Conservation (phyloP, 1,139 yeast genomes). For the Pneumocystis wakefieldiae region DNA sequence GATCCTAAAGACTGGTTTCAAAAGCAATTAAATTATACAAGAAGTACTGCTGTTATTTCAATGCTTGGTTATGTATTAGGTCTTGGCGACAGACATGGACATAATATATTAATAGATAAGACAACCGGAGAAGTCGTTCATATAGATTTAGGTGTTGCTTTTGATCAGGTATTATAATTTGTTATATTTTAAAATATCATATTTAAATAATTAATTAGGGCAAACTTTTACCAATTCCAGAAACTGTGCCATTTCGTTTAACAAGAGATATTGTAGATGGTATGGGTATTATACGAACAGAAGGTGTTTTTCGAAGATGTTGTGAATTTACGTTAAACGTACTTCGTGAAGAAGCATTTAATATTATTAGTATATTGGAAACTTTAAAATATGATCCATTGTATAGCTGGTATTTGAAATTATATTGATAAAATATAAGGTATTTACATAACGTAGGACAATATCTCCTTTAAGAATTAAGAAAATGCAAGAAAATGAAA, state of each 20-base stretch:
- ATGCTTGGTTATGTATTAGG: conserved; percentile 81
- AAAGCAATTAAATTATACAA: conserved; percentile 49
- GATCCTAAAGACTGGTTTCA: conserved; percentile 61
- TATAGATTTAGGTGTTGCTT: conserved; percentile 90
- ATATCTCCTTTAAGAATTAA: conserved; percentile 28
- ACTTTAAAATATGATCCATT: conserved; percentile 86
- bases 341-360: conserved; percentile 48
- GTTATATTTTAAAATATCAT: not conserved
- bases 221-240: conserved; percentile 68
- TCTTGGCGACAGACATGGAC: conserved; percentile 87
- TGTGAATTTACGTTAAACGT: conserved; percentile 64
- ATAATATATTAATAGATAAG: conserved; percentile 70
- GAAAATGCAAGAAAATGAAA: conserved; percentile 37
- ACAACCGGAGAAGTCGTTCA: conserved; percentile 82
- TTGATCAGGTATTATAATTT: conserved; percentile 35
- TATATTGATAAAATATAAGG: not conserved
- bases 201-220: conserved; percentile 37
- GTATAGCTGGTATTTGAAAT: conserved; percentile 63
- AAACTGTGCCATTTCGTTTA: conserved; percentile 80
- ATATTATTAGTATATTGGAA: conserved; percentile 67
- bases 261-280: conserved; percentile 89
- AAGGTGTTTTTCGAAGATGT: conserved; percentile 57
- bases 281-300: conserved; percentile 67
- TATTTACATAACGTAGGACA: conserved; percentile 17
- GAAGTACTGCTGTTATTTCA: conserved; percentile 73